phyloP scores from a whole-genome alignment of 371 early-diverging fungal species.

The Funneliformis caledonium region DNA sequence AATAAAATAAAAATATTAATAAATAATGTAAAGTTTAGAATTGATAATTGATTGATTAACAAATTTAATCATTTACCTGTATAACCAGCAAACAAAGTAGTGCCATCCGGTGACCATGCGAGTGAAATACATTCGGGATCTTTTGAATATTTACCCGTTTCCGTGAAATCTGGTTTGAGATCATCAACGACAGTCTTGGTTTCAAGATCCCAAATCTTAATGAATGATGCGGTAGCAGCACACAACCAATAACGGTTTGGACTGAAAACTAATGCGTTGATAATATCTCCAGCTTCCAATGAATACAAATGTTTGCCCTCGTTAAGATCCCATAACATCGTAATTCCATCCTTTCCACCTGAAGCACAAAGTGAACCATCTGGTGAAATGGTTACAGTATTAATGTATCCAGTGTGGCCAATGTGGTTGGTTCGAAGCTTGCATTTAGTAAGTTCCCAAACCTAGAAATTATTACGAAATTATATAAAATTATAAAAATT shows the following conservation, averaged over 20 bases:
- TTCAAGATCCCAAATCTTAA: conserved; percentile 99
- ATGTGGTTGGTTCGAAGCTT: conserved; percentile 98
- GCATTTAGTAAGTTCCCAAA: conserved; percentile 98
- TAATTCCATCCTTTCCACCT: conserved; percentile 98
- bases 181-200: conserved; percentile 96
- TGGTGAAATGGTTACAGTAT: conserved; percentile 98
- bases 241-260: conserved; percentile 99
- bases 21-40: neutral
- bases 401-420: conserved; percentile 98
- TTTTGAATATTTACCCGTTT: conserved; percentile 74
- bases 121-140: conserved; percentile 90
- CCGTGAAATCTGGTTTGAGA: conserved; percentile 88
- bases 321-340: conserved; percentile 99
- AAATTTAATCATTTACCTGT: conserved; percentile 56
- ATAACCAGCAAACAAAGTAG: conserved; percentile 98
- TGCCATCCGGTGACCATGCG: conserved; percentile 98
- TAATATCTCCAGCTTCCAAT: conserved; percentile 92
- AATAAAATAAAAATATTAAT: neutral
- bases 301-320: conserved; percentile 99
- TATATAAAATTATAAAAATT: neutral
- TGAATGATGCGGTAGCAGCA: conserved; percentile 95
- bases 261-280: conserved; percentile 98
- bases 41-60: neutral
- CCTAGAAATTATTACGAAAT: conserved; percentile 55
- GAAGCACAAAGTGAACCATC: conserved; percentile 99